Base-by-base conservation (phyloP, 345 rosid genomes). In the Citrus inodora region DNA sequence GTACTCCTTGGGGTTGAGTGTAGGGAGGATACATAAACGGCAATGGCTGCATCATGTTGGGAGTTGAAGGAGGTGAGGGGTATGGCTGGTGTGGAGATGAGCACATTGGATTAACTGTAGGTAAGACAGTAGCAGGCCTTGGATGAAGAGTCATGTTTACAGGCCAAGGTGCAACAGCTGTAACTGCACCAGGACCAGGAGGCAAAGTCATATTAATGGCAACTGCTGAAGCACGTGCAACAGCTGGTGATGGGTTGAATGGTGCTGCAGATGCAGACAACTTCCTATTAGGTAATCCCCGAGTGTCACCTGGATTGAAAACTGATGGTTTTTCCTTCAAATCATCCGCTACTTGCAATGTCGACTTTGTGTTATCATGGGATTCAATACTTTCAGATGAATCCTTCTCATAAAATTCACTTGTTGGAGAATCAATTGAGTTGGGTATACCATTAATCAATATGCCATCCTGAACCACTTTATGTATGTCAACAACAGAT, bases 231-330 rank as follows among this genome's bases (percentile, higher is more conserved):
- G 90, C 83, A 71, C 94, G 97, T 75, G 91, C 76, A 79, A 89
- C 77, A 28, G 88, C 81, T 76, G 90, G 82, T 56, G 95, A 87
- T 56, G 99, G 99, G 82, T 89, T 94, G 78, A 93, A 94, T 66
- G 99, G 99, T 76, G 91, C 94, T 70, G 99, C 99, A 40, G 98
- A 96, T 66, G 99, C 99, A 63, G 99, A 96, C 79, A 96, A 82
- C 86, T 92, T 96, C 84, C 86, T 92, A 82, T 86, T 89, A 61
- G 90, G 87, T 72, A 88, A 70, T 73, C 83, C 92, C 75, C 78
- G 84, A 30, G 81, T 71, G 61, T 88, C 93, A 73, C 85, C 87
- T 27, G 86, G 82, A 81, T 81, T 89, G 27, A 81, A 42, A 75
- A 69, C 74, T 69, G 81, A 65, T 64, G 85, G 76, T 84, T 88